Evolutionary conservation across 2,329 filamentous ascomycete genomes (phyloP), one percentile per base, ranked within the genome.

Genomic region (Cladophialophora psammophila): DNA sequence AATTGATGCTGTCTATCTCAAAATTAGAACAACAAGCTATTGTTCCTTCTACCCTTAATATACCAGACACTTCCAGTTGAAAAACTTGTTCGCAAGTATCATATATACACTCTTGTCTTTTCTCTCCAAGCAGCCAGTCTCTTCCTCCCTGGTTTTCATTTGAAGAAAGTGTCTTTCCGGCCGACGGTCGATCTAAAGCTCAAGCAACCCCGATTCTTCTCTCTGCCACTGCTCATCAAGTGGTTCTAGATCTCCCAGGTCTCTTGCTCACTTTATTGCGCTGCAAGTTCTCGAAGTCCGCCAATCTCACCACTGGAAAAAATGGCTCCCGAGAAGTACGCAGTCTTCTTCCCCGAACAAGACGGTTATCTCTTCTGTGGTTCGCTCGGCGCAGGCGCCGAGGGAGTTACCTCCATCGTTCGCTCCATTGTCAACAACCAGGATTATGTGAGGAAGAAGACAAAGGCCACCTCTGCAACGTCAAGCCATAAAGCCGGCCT

Each of bases 391-490:
- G 9, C 31, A 36, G 68, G 65, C 18, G 3, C 18, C 15, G 52
- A 63, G 9, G 63, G 61, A 5, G 32, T 18, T 9, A 50, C 63
- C 7, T 50, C 38, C 10, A 40, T 69, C 35, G 69, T 69, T 1
- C 60, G 45, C 5, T 69, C 66, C n/a, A 18, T 71, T 34, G 50
- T 42, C 10, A 56, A 69, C 59, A 55, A 59, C 45, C 34, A 58
- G 34, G n/a, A 57, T n/a, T 71, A 65, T 56, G 69, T 71, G 5
- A 58, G 69, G 38, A 71, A 71, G 61, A 68, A 69, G 48, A 64
- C 58, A 5, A 57, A 36, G 32, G 42, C 63, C 5, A 55, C 42
- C 9, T 45, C 35, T 1, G 48, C 20, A 10, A 52, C 40, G 4
- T 9, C 26, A 12, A 20, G 5, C 13, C 35, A 48, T 32, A 57